phyloP scores from a whole-genome alignment of 1,284 basidiomycete species.

The Lentinus polychrous region DNA sequence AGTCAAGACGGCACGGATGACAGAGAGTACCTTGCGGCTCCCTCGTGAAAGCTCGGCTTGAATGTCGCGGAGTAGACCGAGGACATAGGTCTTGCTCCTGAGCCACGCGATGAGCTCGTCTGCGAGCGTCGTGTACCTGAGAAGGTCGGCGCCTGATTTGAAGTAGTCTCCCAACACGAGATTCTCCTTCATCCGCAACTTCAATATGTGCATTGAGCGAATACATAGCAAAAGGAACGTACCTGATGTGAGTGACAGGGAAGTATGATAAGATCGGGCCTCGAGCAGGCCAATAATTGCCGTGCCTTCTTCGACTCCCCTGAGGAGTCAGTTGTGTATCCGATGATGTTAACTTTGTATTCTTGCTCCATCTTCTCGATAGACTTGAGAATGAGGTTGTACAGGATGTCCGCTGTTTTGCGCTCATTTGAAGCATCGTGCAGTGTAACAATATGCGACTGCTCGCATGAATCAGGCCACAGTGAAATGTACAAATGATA shows the following conservation, averaged over 20 bases:
- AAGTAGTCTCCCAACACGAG: slow-evolving; percentile 28
- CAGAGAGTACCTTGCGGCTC: background rate
- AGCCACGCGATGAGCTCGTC: slow-evolving; percentile 20
- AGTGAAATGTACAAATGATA: too few species aligned
- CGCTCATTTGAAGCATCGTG: slow-evolving; percentile 1
- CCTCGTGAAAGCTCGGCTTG: slow-evolving; percentile 9
- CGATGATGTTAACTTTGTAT: background rate
- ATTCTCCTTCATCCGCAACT: background rate
- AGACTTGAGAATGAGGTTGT: background rate
- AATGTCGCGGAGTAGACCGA: background rate
- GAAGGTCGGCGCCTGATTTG: slow-evolving; percentile 7
- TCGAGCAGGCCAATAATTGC: background rate
- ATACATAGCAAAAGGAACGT: too few species aligned
- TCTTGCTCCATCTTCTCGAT: background rate
- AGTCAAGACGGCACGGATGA: slow-evolving; percentile 12
- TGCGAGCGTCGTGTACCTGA: slow-evolving; percentile 10
- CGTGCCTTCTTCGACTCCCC: slow-evolving; percentile 6
- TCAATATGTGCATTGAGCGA: too few species aligned
- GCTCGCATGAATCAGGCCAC: background rate
- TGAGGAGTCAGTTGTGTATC: slow-evolving; percentile 1
- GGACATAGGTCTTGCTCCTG: slow-evolving; percentile 10
- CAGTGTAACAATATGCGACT: slow-evolving; percentile 3
- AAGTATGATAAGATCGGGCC: slow-evolving; percentile 13
- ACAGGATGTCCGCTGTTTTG: slow-evolving; percentile 6
- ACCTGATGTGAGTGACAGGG: slow-evolving; percentile 11